Percentiles rank a stretch among this genome's conserved stretches.
Conservation (phyloP, 495 filamentous ascomycete genomes). For the Hypoxylon rickii region DNA sequence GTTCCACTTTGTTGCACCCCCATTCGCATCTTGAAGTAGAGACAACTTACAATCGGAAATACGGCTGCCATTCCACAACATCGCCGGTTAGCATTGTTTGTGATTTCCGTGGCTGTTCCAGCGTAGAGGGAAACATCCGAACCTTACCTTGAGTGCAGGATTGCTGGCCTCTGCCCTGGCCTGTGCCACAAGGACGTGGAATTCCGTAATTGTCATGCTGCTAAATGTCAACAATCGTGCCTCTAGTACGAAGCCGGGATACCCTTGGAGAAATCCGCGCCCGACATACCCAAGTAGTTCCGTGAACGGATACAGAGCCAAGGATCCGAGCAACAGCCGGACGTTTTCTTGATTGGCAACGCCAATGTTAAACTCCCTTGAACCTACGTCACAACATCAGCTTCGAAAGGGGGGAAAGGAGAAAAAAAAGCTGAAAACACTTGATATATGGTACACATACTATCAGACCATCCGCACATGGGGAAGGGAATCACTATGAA, state of each 20-base stretch:
- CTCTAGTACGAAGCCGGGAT: conserved; percentile 16
- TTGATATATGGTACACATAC: conserved; percentile 53
- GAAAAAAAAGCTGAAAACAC: too few relatives aligned
- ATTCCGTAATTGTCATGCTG: conserved; percentile 66
- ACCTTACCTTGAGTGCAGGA: conserved; percentile 61
- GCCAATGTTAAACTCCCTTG: conserved; percentile 66
- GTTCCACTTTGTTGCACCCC: background rate
- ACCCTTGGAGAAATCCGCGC: conserved; percentile 12
- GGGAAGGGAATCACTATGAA: conserved; percentile 66
- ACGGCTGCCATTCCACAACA: conserved; percentile 52
- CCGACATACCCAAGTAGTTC: conserved; percentile 45
- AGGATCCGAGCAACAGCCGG: conserved; percentile 61
- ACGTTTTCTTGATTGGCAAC: conserved; percentile 63
- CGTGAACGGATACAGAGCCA: conserved; percentile 67
- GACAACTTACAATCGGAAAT: conserved; percentile 73
- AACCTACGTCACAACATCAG: conserved; percentile 50
- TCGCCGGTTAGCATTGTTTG: conserved; percentile 24
- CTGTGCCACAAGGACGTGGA: conserved; percentile 66
- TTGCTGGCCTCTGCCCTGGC: conserved; percentile 71
- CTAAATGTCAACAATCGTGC: conserved; percentile 41
- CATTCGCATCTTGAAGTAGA: background rate
- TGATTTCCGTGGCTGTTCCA: conserved; percentile 4
- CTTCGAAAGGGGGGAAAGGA: conserved; percentile 7
- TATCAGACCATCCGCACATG: conserved; percentile 73
- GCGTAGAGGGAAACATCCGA: conserved; percentile 13